A percentile compares a stretch with the other conserved stretches of the same genome.
Conservation (phyloP, 768 basidiomycete species). For the Russula foetens region DNA sequence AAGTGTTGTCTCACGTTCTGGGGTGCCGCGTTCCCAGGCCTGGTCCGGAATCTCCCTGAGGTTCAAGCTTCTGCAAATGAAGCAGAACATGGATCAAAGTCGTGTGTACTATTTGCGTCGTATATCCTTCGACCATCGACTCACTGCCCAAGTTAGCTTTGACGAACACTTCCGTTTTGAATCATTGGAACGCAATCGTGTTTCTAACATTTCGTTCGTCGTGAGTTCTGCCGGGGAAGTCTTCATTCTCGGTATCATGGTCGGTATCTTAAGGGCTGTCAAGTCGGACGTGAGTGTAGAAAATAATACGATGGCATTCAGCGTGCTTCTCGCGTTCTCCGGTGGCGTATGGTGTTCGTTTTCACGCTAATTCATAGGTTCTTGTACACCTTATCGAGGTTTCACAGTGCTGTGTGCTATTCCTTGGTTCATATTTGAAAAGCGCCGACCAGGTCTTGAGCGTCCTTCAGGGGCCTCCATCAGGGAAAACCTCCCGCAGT, state of each 20-base stretch:
- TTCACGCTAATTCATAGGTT: neutral
- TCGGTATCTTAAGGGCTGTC: constrained; percentile 64
- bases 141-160: constrained; percentile 24
- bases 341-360: constrained; percentile 69
- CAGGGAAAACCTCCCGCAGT: too few species aligned
- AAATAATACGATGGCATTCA: constrained; percentile 70
- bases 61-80: constrained; percentile 45
- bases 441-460: constrained; percentile 57
- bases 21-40: constrained; percentile 76
- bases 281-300: constrained; percentile 52
- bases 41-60: constrained; percentile 62
- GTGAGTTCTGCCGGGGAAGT: constrained; percentile 65
- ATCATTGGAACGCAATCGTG: constrained; percentile 60
- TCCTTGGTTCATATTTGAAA: constrained; percentile 69
- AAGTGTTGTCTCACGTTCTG: constrained; percentile 73
- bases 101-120: constrained; percentile 29
- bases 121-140: neutral
- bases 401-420: constrained; percentile 51
- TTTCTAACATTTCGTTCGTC: constrained; percentile 70
- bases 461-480: too few species aligned
- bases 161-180: constrained; percentile 48
- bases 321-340: constrained; percentile 69
- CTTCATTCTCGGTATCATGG: constrained; percentile 60
- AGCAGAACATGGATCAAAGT: constrained; percentile 36
- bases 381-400: neutral